Percentiles rank a stretch among this genome's conserved stretches.
Evolutionary conservation across 495 filamentous ascomycete genomes (phyloP).

Genomic region (Hypoxylon rickii): DNA sequence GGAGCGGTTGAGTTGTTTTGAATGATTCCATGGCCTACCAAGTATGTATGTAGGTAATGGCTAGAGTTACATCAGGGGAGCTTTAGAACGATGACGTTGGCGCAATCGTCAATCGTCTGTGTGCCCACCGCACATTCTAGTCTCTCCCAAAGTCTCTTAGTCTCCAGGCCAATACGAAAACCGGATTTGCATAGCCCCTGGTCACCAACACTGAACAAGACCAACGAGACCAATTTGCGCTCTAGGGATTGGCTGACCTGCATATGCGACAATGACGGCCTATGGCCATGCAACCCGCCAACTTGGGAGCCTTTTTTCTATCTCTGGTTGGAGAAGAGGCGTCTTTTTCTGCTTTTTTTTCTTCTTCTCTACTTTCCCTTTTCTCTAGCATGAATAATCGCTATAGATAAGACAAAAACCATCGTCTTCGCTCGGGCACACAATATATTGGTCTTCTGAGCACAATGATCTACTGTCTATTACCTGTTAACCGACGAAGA

Average conservation of each 20-base stretch:
- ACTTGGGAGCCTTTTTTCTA: conserved; percentile 16
- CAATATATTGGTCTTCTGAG: background rate
- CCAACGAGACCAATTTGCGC: too few species aligned
- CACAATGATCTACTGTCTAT: background rate
- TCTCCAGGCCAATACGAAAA: conserved; percentile 38
- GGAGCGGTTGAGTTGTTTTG: too few species aligned
- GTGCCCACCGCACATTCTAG: conserved; percentile 25
- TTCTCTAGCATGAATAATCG: background rate
- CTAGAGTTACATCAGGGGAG: conserved; percentile 26
- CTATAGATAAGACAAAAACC: background rate
- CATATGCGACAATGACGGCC: conserved; percentile 33
- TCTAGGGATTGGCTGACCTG: conserved; percentile 31
- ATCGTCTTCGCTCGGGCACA: background rate
- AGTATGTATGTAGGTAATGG: too few species aligned
- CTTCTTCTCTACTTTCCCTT: background rate
- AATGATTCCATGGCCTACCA: conserved; percentile 26
- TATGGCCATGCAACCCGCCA: conserved; percentile 23
- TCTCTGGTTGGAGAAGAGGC: background rate
- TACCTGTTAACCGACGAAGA: too few species aligned
- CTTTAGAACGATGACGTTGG: conserved; percentile 46
- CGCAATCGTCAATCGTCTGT: conserved; percentile 20
- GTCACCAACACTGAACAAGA: conserved; percentile 3
- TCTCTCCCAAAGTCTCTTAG: too few species aligned
- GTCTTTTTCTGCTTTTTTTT: background rate
- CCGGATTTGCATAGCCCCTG: conserved; percentile 40